Evolutionary conservation across 1,284 basidiomycete species (phyloP).

Genomic region (Ustilago hordei): DNA sequence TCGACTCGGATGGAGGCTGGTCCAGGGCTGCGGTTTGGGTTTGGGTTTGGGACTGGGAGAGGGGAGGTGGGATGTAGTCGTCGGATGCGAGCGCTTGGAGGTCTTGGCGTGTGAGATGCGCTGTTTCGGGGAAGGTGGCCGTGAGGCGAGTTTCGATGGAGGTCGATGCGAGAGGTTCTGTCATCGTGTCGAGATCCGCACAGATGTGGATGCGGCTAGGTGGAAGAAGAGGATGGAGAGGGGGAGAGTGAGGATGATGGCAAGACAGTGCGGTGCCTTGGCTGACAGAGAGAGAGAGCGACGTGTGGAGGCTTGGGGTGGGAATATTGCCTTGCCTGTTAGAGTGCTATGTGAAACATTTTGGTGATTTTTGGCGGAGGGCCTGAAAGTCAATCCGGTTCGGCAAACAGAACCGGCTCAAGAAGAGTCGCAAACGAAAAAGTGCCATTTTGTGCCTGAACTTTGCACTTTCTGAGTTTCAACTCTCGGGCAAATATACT

Average conservation of each 20-base stretch:
- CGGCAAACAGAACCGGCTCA: conserved; percentile 16
- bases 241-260: not conserved
- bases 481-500: not conserved
- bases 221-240: conserved; percentile 1
- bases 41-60: not conserved
- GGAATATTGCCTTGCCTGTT: not conserved
- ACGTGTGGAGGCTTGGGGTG: not conserved
- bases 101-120: conserved; percentile 50
- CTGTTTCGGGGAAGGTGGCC: conserved; percentile 51
- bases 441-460: not conserved
- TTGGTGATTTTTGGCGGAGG: not conserved
- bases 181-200: conserved; percentile 13
- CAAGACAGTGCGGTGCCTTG: conserved; percentile 1
- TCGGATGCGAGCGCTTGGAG: conserved; percentile 48
- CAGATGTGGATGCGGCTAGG: not conserved
- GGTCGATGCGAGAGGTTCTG: conserved; percentile 30
- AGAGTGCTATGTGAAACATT: not conserved
- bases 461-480: not conserved
- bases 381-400: conserved; percentile 3
- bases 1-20: conserved; percentile 10
- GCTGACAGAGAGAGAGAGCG: not conserved
- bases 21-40: not conserved
- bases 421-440: not conserved
- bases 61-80: conserved; percentile 11
- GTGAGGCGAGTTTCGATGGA: conserved; percentile 46